Evolutionary conservation across 441 rosid genomes (phyloP).

Genomic region (Sinapis alba): DNA sequence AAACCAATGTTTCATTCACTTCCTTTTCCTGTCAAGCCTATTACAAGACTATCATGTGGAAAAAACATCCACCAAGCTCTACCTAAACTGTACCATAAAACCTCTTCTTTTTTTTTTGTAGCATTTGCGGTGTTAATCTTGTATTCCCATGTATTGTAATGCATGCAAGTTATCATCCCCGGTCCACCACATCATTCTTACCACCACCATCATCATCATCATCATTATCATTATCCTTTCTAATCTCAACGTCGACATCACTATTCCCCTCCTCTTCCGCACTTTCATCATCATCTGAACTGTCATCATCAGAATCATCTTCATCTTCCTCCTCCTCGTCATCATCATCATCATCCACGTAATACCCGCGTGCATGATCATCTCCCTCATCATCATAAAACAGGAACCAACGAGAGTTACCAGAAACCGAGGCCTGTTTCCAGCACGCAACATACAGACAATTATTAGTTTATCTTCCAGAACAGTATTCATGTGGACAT

Average conservation of each 20-base stretch:
- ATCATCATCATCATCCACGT: conserved; percentile 17
- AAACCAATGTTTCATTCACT: background rate
- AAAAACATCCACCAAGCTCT: background rate
- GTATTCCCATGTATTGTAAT: background rate
- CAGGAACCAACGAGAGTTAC: background rate
- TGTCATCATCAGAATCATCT: conserved; percentile 30
- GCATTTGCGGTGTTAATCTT: background rate
- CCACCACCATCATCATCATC: background rate
- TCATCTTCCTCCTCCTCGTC: conserved; percentile 8
- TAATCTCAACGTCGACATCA: conserved; percentile 10
- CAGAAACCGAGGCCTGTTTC: conserved; percentile 23
- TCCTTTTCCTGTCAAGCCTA: background rate
- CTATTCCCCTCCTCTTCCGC: conserved; percentile 10
- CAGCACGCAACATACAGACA: conserved; percentile 8
- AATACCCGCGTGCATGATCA: conserved; percentile 14
- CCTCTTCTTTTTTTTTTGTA: background rate
- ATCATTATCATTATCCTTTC: background rate
- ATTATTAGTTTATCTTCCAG: no score
- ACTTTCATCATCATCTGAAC: conserved; percentile 21
- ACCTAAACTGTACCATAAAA: background rate
- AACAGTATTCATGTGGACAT: no score
- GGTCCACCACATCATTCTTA: background rate
- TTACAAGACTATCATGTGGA: background rate
- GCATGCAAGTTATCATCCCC: background rate
- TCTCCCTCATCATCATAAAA: conserved; percentile 27